These are phyloP conservation scores for Rhizophlyctis rosea DNA, from an alignment of 192 early-diverging fungal species.

Conservation along the genomic window DNA sequence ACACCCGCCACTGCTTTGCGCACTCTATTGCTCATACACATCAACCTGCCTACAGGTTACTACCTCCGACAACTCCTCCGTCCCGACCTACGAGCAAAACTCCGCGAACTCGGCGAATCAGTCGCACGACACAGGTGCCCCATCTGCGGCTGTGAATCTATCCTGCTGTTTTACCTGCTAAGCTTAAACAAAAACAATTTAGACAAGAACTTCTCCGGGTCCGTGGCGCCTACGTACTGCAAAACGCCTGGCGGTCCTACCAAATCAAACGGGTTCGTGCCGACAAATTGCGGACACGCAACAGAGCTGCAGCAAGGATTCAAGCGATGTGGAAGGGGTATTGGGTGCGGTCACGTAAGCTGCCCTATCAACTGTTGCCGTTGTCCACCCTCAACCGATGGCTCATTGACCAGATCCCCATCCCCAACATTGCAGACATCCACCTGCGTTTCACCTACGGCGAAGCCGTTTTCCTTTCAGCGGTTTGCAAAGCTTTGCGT, in stretches of 20 bases:
- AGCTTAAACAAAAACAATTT: too few relatives aligned
- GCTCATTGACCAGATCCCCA: not conserved
- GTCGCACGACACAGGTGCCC: constrained; percentile 38
- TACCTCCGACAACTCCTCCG: constrained; percentile 45
- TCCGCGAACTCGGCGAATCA: constrained; percentile 42
- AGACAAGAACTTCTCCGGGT: constrained; percentile 43
- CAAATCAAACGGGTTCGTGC: constrained; percentile 36
- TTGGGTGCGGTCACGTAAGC: constrained; percentile 56
- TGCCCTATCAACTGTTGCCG: not conserved
- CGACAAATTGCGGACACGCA: constrained; percentile 52
- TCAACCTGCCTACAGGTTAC: constrained; percentile 43
- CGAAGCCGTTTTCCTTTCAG: constrained; percentile 56
- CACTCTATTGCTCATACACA: too few relatives aligned
- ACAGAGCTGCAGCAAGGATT: constrained; percentile 50
- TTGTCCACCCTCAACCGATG: too few relatives aligned
- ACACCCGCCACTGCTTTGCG: too few relatives aligned
- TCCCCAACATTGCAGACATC: constrained; percentile 28
- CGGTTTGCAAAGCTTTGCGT: constrained; percentile 51
- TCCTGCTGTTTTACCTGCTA: not conserved
- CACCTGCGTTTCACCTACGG: constrained; percentile 58
- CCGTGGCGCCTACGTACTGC: constrained; percentile 49
- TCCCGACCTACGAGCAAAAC: constrained; percentile 40
- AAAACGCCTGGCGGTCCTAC: constrained; percentile 48
- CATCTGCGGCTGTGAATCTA: not conserved
- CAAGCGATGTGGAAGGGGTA: constrained; percentile 59